A percentile compares a stretch with the other conserved stretches of the same genome.
Conservation (phyloP, 257 asterid genomes). For the Solanum neorickii region DNA sequence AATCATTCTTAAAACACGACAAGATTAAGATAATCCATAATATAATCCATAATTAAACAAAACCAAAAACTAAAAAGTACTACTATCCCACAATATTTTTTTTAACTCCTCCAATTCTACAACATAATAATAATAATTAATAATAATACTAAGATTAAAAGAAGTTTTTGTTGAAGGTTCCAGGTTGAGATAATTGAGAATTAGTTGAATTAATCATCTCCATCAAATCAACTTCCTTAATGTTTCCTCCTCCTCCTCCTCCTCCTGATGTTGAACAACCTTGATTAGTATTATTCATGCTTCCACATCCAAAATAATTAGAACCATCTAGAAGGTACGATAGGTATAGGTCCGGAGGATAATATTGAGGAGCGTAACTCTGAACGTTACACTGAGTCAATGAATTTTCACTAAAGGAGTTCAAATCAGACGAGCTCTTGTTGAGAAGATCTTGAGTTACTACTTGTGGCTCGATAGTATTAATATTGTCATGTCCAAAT, state of each 20-base stretch:
- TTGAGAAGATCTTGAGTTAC: background rate
- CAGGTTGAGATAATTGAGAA: constrained; percentile 6
- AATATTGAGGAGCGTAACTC: background rate
- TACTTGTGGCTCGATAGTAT: background rate
- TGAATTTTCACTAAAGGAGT: background rate
- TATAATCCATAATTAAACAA: background rate
- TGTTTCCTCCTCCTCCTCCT: background rate
- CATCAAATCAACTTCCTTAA: constrained; percentile 13
- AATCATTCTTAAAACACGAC: background rate
- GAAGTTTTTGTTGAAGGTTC: background rate
- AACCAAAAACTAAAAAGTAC: background rate
- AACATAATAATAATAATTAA: background rate
- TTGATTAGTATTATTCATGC: background rate
- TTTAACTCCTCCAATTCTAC: background rate
- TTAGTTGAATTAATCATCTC: constrained; percentile 11
- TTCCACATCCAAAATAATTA: background rate
- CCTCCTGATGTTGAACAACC: background rate
- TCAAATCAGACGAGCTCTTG: background rate
- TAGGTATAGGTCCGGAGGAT: constrained; percentile 11
- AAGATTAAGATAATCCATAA: background rate
- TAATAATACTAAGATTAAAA: background rate
- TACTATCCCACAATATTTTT: background rate
- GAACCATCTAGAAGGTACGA: constrained; percentile 7
- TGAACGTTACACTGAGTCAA: background rate
- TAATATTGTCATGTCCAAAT: constrained; percentile 11